Conservation (phyloP, 176 grass and related monocot genomes). For the Poa pratensis region DNA sequence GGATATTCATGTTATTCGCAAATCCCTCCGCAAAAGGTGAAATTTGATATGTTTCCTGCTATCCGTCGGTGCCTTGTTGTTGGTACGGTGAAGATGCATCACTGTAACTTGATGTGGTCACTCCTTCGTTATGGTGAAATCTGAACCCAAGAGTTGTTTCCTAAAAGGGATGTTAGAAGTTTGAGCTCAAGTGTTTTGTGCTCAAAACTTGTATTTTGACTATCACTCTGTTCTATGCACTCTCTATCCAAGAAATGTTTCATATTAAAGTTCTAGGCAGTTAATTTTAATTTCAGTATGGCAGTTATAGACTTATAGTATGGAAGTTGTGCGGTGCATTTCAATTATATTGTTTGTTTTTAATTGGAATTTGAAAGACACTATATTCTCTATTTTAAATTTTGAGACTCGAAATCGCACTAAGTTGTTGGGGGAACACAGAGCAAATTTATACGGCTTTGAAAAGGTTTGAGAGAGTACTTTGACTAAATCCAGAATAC, state of each 20-base stretch:
- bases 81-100: not conserved
- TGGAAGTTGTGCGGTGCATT: too few species aligned
- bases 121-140: not conserved
- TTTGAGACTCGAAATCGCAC: too few species aligned
- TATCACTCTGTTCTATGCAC: not conserved
- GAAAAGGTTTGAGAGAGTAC: too few species aligned
- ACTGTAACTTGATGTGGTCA: not conserved
- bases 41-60: not conserved
- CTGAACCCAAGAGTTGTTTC: not conserved
- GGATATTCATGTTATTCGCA: not conserved
- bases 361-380: too few species aligned
- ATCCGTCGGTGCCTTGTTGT: not conserved
- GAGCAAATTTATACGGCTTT: too few species aligned
- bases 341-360: too few species aligned
- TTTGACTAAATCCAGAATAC: too few species aligned
- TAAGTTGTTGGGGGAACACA: too few species aligned
- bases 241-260: slow-evolving; percentile 4
- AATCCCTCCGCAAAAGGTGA: not conserved
- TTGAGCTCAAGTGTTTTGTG: not conserved
- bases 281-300: not conserved
- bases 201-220: not conserved
- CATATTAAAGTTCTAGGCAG: not conserved
- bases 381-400: too few species aligned
- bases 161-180: not conserved
- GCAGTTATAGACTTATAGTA: too few species aligned